Percentiles rank a stretch among this genome's conserved stretches.
Evolutionary conservation across 2,329 filamentous ascomycete species (phyloP).

Genomic region (Didymella exigua): DNA sequence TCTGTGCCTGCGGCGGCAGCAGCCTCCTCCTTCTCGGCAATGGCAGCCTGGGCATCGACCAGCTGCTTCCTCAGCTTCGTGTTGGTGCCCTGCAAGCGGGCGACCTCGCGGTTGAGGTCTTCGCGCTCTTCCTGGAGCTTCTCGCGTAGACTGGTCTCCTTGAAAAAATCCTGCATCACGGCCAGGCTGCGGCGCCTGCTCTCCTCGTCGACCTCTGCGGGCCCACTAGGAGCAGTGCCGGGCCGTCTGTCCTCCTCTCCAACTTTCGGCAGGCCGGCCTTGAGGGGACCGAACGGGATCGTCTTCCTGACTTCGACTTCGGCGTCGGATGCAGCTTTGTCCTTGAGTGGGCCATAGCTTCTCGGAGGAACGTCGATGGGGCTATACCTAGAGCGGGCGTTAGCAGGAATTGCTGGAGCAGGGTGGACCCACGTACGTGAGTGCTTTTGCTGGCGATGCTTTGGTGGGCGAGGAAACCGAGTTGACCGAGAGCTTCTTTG

Average conservation of each 20-base stretch:
- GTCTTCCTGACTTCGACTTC: conserved; percentile 40
- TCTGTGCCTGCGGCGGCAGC: conserved; percentile 26
- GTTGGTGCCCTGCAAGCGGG: conserved; percentile 40
- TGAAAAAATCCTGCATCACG: conserved; percentile 50
- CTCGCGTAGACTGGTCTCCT: conserved; percentile 46
- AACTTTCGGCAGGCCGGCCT: conserved; percentile 39
- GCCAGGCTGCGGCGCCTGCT: conserved; percentile 40
- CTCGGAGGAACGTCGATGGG: conserved; percentile 32
- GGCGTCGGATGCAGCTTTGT: conserved; percentile 45
- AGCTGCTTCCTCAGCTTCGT: conserved; percentile 41
- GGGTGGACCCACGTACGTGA: background rate
- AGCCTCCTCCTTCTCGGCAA: conserved; percentile 41
- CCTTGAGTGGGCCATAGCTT: conserved; percentile 34
- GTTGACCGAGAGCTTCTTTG: conserved; percentile 39
- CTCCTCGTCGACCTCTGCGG: conserved; percentile 40
- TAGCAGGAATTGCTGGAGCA: background rate
- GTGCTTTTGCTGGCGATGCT: conserved; percentile 16
- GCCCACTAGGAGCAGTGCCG: conserved; percentile 41
- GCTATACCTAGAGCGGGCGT: conserved; percentile 23
- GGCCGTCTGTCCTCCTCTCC: conserved; percentile 37
- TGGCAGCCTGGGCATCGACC: conserved; percentile 37
- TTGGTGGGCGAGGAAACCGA: conserved; percentile 15
- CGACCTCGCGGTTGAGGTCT: conserved; percentile 40
- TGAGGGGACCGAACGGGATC: conserved; percentile 32
- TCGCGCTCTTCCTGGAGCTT: conserved; percentile 45